These are phyloP conservation scores for Xylaria castorea DNA, from an alignment of 495 filamentous ascomycete genomes.

Conservation along the genomic window DNA sequence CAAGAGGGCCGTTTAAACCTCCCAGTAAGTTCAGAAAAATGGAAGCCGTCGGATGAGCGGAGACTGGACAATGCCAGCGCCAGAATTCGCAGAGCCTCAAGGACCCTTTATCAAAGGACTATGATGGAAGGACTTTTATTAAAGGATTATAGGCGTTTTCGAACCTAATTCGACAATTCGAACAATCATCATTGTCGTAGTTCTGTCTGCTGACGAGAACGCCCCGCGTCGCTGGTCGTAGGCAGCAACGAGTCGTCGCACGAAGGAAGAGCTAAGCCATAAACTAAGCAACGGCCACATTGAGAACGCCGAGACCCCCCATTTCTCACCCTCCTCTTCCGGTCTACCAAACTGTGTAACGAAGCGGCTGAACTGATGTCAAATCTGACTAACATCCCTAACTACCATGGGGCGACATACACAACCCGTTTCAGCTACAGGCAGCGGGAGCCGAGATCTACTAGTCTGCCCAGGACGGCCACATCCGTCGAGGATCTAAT, in stretches of 20 bases:
- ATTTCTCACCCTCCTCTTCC: slow-evolving; percentile 6
- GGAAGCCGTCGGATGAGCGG: not conserved
- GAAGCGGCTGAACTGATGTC: slow-evolving; percentile 15
- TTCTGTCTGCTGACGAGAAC: slow-evolving; percentile 9
- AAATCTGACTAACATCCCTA: slow-evolving; percentile 3
- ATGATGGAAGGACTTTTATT: not conserved
- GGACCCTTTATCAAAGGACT: not conserved
- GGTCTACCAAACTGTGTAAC: not conserved
- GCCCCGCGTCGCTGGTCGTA: not conserved
- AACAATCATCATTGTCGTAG: not conserved
- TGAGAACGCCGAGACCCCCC: not conserved
- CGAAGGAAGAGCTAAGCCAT: not conserved
- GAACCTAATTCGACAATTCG: slow-evolving; percentile 12
- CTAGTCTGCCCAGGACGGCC: not conserved
- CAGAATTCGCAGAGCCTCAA: slow-evolving; percentile 4
- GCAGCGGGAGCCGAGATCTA: slow-evolving; percentile 15
- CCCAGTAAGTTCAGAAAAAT: not conserved
- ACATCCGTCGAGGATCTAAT: slow-evolving; percentile 9
- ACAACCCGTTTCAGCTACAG: slow-evolving; percentile 13
- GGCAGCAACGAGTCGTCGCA: slow-evolving; percentile 12
- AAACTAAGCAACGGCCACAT: not conserved
- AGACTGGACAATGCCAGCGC: not conserved
- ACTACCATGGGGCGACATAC: not conserved
- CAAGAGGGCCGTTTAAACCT: not conserved
- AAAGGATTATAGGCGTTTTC: not conserved